Base-by-base conservation (phyloP, 1,284 basidiomycete species). In the Somion occarium region DNA sequence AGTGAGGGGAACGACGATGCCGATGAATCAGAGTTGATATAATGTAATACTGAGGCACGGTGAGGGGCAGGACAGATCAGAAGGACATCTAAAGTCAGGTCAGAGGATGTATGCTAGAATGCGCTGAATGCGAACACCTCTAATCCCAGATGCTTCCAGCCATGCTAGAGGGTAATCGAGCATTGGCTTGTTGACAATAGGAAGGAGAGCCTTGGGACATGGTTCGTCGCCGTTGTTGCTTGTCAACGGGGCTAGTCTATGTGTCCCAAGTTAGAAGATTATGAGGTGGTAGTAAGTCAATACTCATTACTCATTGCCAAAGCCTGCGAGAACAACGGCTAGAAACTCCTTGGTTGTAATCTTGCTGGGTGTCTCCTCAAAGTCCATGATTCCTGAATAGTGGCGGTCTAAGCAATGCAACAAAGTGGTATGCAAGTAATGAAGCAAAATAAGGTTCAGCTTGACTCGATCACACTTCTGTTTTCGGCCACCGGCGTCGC, bases 151-250 rank as follows among this genome's bases (percentile, higher is more conserved):
- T 43, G 89, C 82, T 59, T 96, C 90, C 23, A 97, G 70, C 92
- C 93, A 95, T 25, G 83, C 76, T 19, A 98, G 74, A 5, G 83
- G 79, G 60, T 91, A 89, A 64, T 93, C 90, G 55, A 97, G 76
- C 72, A 97, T 84, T 0, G 92, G 91, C 57, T 79, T 88, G 62
- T 96, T 95, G 24, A 83, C 92, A 37, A 97, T 80, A 2, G 93
- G 90, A 26, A 97, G 74, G 7, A 97, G 71, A 3, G 92, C 88
- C 66, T 97, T 97, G 34, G 88, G 85, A 63, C 79, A 85, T 37
- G 88, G 79, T 53, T 83, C 83, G 48, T 88, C 86, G 46, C 85
- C 85, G 62, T 88, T 73, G 60, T 88, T 78, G 56, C 78, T 80
- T 4, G 86, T 89, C 46, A 92, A 68, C 1, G 90, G 89, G 46